Conservation (phyloP, 306 rosid species). For the Glycine soja region DNA sequence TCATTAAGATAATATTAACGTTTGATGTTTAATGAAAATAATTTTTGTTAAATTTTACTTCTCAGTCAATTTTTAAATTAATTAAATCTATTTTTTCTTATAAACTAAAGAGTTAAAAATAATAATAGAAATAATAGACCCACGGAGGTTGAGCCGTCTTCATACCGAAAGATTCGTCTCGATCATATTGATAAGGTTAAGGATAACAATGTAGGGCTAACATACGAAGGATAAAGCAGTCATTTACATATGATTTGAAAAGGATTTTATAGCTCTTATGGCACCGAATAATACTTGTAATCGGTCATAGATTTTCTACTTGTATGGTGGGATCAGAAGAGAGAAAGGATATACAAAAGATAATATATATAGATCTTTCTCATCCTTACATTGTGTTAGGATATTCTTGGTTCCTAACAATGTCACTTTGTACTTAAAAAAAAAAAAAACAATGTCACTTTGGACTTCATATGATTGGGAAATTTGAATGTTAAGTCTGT, state of each 20-base stretch:
- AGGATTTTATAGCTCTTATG: constrained; percentile 3
- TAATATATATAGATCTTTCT: no score
- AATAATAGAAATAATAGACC: constrained; percentile 19
- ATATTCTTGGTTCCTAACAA: neutral
- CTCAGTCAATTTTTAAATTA: no score
- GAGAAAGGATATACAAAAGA: constrained; percentile 9
- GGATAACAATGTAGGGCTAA: neutral
- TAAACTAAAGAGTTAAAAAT: no score
- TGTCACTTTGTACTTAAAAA: neutral
- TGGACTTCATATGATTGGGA: neutral
- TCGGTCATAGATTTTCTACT: constrained; percentile 28
- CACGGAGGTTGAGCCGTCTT: constrained; percentile 23
- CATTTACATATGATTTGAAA: constrained; percentile 39
- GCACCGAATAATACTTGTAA: constrained; percentile 6
- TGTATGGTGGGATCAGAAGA: constrained; percentile 40
- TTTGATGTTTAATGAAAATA: no score
- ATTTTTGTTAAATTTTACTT: no score
- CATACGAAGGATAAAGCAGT: neutral
- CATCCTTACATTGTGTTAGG: neutral
- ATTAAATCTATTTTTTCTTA: no score
- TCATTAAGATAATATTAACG: no score
- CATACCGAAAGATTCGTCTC: constrained; percentile 21
- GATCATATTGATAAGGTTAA: constrained; percentile 15
- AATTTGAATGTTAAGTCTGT: neutral
- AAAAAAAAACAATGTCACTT: neutral